These are phyloP conservation scores for Solanum phureja DNA, from an alignment of 257 asterid genomes.

Conservation along the genomic window DNA sequence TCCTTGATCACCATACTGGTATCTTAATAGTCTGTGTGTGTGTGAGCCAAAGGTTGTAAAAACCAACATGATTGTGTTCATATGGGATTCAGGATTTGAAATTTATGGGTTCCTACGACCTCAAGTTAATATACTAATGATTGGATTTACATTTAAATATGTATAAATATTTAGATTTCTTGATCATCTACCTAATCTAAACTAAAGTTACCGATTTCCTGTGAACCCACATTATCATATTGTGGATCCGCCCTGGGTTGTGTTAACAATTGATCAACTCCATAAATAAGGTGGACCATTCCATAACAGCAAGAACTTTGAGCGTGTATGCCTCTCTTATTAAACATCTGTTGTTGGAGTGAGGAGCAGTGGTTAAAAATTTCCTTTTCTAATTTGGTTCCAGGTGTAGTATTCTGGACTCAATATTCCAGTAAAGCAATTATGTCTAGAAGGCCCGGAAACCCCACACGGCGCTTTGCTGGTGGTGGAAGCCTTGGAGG, in stretches of 20 bases:
- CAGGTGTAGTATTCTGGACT: neutral
- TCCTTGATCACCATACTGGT: neutral
- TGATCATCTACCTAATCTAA: neutral
- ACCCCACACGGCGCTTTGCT: conserved; percentile 19
- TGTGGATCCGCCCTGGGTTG: neutral
- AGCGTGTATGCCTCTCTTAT: neutral
- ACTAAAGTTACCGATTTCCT: neutral
- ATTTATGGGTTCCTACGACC: neutral
- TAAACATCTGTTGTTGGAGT: neutral
- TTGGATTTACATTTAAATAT: neutral
- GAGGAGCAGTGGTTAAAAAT: neutral
- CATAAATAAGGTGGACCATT: neutral
- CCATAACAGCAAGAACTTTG: neutral
- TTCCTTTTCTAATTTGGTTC: neutral
- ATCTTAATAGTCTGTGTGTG: neutral
- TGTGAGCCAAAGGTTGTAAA: neutral
- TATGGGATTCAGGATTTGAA: neutral
- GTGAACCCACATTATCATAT: neutral
- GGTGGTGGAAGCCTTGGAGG: conserved; percentile 23
- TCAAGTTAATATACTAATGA: neutral
- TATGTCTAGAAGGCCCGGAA: conserved; percentile 35
- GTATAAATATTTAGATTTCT: neutral
- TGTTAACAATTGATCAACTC: neutral
- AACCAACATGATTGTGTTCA: neutral
- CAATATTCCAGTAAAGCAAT: neutral